A percentile compares a stretch with the other conserved stretches of the same genome.
Conservation (phyloP, 805 yeast genomes). For the Yamadazyma phyllophila region DNA sequence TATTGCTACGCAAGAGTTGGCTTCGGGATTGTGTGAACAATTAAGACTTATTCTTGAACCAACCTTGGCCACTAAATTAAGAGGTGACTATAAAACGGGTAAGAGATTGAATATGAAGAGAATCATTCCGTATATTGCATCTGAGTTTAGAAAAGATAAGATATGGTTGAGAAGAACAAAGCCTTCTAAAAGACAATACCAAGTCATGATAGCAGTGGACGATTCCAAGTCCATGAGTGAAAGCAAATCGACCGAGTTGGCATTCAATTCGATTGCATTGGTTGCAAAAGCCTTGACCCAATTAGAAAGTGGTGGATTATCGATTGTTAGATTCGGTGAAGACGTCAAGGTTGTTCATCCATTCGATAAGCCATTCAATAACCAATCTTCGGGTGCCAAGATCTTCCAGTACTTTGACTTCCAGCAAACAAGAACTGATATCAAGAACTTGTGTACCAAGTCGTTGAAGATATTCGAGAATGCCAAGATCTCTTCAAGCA, state of each 20-base stretch:
- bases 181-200: conserved; percentile 96
- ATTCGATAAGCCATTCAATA: conserved; percentile 78
- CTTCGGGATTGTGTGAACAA: conserved; percentile 89
- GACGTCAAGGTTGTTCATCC: conserved; percentile 81
- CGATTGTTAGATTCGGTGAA: conserved; percentile 89
- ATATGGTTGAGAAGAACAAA: conserved; percentile 97
- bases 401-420: conserved; percentile 88
- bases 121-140: conserved; percentile 95
- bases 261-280: conserved; percentile 90
- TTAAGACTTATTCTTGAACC: conserved; percentile 91
- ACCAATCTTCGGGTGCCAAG: conserved; percentile 74
- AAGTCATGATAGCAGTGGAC: conserved; percentile 95
- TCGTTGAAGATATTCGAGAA: conserved; percentile 73
- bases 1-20: conserved; percentile 78
- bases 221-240: conserved; percentile 98
- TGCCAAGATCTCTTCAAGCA: conserved; percentile 43
- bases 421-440: conserved; percentile 84
- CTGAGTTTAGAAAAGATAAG: conserved; percentile 95
- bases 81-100: conserved; percentile 97
- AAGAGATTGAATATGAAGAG: conserved; percentile 96
- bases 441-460: conserved; percentile 65
- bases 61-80: conserved; percentile 89
- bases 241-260: conserved; percentile 82
- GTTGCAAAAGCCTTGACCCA: conserved; percentile 93
- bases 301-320: conserved; percentile 89